Percentiles rank a stretch among this genome's conserved stretches.
phyloP scores from a whole-genome alignment of 352 stramenopile genomes.

The Elongisporangium undulatum region DNA sequence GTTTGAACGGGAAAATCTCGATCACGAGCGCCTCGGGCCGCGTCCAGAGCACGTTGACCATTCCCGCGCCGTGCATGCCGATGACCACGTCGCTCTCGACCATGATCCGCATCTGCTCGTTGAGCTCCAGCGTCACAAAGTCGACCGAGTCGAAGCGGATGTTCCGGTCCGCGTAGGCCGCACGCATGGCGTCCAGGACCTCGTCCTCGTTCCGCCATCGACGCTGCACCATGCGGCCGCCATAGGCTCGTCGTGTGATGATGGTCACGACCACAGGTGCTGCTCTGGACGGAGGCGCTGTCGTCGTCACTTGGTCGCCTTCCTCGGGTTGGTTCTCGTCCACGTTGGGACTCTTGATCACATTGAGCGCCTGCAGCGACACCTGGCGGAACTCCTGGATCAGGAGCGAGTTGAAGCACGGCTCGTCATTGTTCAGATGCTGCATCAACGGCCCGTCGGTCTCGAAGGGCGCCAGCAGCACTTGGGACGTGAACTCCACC shows the following conservation, averaged over 20 bases:
- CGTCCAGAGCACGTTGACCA: conserved; percentile 74
- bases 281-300: conserved; percentile 5
- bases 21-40: conserved; percentile 45
- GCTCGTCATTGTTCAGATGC: conserved; percentile 59
- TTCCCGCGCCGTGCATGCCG: conserved; percentile 81
- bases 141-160: conserved; percentile 52
- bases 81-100: conserved; percentile 73
- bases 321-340: conserved; percentile 14
- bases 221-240: conserved; percentile 45
- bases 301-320: conserved; percentile 1
- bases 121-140: conserved; percentile 48
- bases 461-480: conserved; percentile 51
- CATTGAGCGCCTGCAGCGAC: conserved; percentile 4
- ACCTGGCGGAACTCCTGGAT: conserved; percentile 42
- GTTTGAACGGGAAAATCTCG: conserved; percentile 66
- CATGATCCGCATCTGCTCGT: conserved; percentile 60
- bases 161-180: conserved; percentile 21
- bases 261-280: conserved; percentile 31
- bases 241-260: conserved; percentile 48
- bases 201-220: conserved; percentile 68
- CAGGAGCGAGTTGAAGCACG: conserved; percentile 48
- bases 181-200: conserved; percentile 33
- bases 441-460: conserved; percentile 56
- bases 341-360: conserved; percentile 8
- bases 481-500: conserved; percentile 14